Evolutionary conservation across 495 filamentous ascomycete genomes (phyloP).

Genomic region (Pseudevernia furfuracea): DNA sequence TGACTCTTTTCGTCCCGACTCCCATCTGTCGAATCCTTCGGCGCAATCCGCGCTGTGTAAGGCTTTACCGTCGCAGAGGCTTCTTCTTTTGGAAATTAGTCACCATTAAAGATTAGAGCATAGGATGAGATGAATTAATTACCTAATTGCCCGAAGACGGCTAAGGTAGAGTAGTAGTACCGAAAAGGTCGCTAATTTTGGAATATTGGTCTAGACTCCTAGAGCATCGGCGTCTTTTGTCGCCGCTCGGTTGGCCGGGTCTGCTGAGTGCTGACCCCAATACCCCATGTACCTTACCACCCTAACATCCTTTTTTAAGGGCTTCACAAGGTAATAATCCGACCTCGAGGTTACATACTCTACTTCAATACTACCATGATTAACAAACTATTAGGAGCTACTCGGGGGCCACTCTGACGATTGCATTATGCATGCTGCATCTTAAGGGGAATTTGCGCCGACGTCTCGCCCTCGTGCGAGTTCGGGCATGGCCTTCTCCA

Average conservation of each 20-base stretch:
- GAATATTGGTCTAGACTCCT: too few species aligned
- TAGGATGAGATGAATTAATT: neutral
- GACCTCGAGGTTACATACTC: neutral
- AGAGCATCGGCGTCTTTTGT: neutral
- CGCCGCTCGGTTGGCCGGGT: neutral
- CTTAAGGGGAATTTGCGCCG: neutral
- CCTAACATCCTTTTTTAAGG: neutral
- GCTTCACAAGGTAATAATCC: neutral
- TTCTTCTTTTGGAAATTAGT: neutral
- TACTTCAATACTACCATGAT: neutral
- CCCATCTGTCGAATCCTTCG: neutral
- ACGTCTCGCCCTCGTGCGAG: neutral
- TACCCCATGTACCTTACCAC: neutral
- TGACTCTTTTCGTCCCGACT: neutral
- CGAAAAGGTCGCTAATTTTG: too few species aligned
- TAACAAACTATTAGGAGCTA: too few species aligned
- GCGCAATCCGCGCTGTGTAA: neutral
- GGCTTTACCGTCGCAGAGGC: neutral
- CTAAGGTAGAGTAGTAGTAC: neutral
- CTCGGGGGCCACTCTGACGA: neutral
- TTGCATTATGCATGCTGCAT: neutral
- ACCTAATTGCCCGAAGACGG: neutral
- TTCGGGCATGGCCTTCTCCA: neutral
- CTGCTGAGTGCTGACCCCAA: too few species aligned
- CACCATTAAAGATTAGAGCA: neutral